phyloP scores from a whole-genome alignment of 2,329 filamentous ascomycete genomes.

The Thyridium curvatum region DNA sequence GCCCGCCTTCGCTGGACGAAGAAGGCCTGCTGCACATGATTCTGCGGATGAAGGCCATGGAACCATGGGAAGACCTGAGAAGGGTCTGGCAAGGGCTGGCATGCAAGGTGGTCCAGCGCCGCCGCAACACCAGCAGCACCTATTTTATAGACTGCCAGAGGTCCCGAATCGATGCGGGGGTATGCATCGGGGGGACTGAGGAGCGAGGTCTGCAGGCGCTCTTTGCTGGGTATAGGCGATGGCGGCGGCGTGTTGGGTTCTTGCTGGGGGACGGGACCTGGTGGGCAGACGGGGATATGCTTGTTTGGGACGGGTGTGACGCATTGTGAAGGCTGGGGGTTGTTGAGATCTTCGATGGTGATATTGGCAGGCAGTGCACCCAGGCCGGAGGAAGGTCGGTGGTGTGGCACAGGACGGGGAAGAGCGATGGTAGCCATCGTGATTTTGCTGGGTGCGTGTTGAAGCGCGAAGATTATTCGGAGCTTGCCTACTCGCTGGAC shows the following conservation, averaged over 20 bases:
- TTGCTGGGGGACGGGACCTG: constrained; percentile 57
- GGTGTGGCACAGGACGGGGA: constrained; percentile 23
- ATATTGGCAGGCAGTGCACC: constrained; percentile 20
- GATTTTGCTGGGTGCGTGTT: not conserved
- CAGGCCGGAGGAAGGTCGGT: constrained; percentile 22
- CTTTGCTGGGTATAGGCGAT: constrained; percentile 1
- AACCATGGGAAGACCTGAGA: constrained; percentile 93
- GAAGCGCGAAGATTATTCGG: not conserved
- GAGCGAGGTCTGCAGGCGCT: constrained; percentile 53
- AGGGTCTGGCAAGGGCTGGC: constrained; percentile 77
- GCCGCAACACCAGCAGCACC: constrained; percentile 60
- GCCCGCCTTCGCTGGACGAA: constrained; percentile 72
- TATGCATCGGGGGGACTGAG: constrained; percentile 68
- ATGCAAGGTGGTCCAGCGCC: constrained; percentile 69
- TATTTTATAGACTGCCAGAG: constrained; percentile 66
- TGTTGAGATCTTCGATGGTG: constrained; percentile 27
- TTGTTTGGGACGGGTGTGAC: constrained; percentile 68
- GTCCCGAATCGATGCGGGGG: constrained; percentile 39
- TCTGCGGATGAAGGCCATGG: constrained; percentile 84
- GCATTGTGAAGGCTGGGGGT: constrained; percentile 21
- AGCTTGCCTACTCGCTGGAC: too few relatives aligned
- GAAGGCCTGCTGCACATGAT: constrained; percentile 83
- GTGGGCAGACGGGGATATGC: constrained; percentile 83
- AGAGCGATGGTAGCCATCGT: constrained; percentile 51
- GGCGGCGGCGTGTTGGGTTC: constrained; percentile 56